Evolutionary conservation across 495 filamentous ascomycete genomes (phyloP).

Genomic region (Lepidopterella palustris): DNA sequence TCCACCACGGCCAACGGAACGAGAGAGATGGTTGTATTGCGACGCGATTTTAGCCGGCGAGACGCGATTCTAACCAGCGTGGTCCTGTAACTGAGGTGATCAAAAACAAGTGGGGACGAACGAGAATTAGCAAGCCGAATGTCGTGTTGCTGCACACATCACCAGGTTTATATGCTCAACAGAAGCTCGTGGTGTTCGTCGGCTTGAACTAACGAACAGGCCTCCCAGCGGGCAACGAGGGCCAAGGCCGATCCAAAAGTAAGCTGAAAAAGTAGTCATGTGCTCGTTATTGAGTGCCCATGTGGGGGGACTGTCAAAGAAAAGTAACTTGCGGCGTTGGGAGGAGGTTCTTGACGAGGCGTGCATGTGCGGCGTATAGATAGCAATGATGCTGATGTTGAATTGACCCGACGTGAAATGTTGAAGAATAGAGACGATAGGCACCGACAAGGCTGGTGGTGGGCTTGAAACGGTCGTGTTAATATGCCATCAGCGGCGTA

Average conservation of each 20-base stretch:
- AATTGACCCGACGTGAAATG: not conserved
- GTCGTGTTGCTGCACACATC: not conserved
- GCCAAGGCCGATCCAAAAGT: not conserved
- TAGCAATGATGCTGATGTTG: not conserved
- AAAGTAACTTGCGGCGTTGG: not conserved
- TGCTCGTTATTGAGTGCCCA: not conserved
- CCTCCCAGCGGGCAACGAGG: not conserved
- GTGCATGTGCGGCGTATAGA: not conserved
- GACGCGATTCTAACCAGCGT: too few relatives aligned
- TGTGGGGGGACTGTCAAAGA: not conserved
- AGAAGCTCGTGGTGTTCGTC: not conserved
- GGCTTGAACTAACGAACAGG: not conserved
- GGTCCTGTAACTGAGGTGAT: too few relatives aligned
- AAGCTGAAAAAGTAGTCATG: not conserved
- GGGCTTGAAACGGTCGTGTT: not conserved
- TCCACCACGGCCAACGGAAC: not conserved
- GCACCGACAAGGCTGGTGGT: not conserved
- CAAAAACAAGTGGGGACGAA: not conserved
- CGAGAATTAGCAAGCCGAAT: not conserved
- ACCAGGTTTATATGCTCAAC: too few relatives aligned
- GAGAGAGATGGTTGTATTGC: not conserved
- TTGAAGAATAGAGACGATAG: not conserved
- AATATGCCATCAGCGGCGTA: not conserved
- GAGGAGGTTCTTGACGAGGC: not conserved
- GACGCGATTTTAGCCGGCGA: too few relatives aligned